Percentiles rank a stretch among this genome's conserved stretches.
Conservation (phyloP, 768 basidiomycete genomes). For the Suillus fuscotomentosus region DNA sequence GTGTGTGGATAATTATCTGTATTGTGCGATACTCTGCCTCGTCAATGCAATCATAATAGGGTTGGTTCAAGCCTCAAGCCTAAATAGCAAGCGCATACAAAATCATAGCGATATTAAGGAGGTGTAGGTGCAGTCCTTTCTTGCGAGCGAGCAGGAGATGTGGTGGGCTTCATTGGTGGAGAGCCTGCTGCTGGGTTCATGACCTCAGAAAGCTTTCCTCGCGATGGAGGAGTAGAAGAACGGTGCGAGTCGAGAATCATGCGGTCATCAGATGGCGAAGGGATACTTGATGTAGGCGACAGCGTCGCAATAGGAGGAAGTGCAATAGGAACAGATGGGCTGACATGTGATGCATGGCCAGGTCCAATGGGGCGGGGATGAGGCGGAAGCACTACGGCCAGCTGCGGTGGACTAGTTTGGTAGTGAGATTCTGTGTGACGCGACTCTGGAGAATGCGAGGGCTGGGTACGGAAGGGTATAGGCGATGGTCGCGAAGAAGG, state of each 20-base stretch:
- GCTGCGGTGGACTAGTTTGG: conserved; percentile 49
- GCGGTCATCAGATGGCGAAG: conserved; percentile 47
- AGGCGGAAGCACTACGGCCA: conserved; percentile 65
- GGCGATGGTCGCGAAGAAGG: conserved; percentile 68
- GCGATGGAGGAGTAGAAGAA: conserved; percentile 49
- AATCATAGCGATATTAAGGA: conserved; percentile 12
- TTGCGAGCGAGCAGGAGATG: conserved; percentile 50
- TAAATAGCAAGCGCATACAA: conserved; percentile 11
- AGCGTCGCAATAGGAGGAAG: conserved; percentile 72
- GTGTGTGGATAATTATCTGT: conserved; percentile 25
- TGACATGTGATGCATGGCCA: conserved; percentile 42
- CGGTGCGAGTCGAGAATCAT: conserved; percentile 37
- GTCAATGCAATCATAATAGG: conserved; percentile 14
- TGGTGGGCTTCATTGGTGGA: conserved; percentile 49
- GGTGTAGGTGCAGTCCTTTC: conserved; percentile 32
- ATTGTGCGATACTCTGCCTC: conserved; percentile 20
- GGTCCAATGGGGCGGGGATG: conserved; percentile 72
- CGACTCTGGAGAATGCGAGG: conserved; percentile 68
- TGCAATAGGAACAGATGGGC: conserved; percentile 41
- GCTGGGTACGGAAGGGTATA: conserved; percentile 71
- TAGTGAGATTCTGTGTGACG: conserved; percentile 41
- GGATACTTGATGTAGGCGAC: conserved; percentile 57
- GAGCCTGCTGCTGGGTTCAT: conserved; percentile 50
- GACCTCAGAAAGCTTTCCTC: conserved; percentile 52
- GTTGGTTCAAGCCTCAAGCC: not conserved